Conservation (phyloP, 345 rosid species). For the Rubroshorea leprosula region DNA sequence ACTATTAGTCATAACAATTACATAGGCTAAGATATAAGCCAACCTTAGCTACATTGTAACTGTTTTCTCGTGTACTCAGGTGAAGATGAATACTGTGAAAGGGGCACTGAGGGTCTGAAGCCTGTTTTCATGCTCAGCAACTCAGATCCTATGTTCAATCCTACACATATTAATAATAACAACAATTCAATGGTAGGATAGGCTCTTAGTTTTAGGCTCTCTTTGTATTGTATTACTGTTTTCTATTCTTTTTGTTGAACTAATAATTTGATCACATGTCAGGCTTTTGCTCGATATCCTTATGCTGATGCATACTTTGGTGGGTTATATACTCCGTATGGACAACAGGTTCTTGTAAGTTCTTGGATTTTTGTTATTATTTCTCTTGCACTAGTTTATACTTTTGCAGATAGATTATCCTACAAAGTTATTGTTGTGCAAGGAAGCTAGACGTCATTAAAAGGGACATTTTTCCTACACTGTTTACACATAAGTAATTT, state of each 20-base stretch:
- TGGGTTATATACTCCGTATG: slow-evolving; percentile 34
- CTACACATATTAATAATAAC: slow-evolving; percentile 38
- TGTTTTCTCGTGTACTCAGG: slow-evolving; percentile 32
- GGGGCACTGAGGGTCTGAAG: slow-evolving; percentile 33
- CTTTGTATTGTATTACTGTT: slow-evolving; percentile 6
- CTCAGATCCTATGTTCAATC: slow-evolving; percentile 37
- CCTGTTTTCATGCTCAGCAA: slow-evolving; percentile 28
- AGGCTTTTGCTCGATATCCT: slow-evolving; percentile 43
- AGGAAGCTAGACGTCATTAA: no score
- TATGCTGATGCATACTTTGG: slow-evolving; percentile 44
- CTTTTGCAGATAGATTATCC: no score
- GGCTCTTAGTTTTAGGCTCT: background rate
- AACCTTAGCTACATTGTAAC: background rate
- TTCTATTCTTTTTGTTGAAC: slow-evolving; percentile 7
- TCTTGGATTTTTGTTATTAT: background rate
- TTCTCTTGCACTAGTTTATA: no score
- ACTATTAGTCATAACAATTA: background rate
- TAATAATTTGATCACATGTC: slow-evolving; percentile 10
- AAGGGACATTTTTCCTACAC: no score
- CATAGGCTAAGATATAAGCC: background rate
- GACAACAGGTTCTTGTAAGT: slow-evolving; percentile 44
- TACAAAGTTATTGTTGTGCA: no score
- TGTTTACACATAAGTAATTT: no score
- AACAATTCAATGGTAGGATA: slow-evolving; percentile 32
- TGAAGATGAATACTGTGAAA: slow-evolving; percentile 30